Conservation (phyloP, 2,329 filamentous ascomycete species). For the Onygenales sp. region DNA sequence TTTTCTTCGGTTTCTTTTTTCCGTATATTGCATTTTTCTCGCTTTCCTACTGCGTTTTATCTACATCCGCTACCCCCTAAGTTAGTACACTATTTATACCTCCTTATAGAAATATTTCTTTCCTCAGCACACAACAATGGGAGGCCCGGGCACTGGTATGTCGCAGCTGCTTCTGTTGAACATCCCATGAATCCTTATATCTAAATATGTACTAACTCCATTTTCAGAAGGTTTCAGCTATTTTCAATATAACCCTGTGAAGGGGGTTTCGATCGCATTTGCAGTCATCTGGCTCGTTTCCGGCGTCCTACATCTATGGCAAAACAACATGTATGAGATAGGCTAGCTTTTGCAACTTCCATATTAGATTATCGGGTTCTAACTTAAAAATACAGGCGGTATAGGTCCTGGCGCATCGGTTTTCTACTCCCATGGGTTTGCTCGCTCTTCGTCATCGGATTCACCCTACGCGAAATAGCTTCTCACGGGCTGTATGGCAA, state of each 20-base stretch:
- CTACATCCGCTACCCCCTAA: too few species aligned
- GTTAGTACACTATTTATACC: too few species aligned
- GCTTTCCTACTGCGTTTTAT: not conserved
- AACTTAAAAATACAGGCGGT: constrained; percentile 20
- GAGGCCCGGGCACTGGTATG: not conserved
- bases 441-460: constrained; percentile 30
- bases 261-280: constrained; percentile 33
- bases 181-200: not conserved
- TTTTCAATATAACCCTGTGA: constrained; percentile 34
- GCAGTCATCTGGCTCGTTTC: constrained; percentile 31
- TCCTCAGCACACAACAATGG: too few species aligned
- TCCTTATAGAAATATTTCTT: too few species aligned
- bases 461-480: constrained; percentile 26
- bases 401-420: constrained; percentile 33
- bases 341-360: not conserved
- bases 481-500: constrained; percentile 28
- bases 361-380: not conserved
- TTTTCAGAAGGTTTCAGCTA: constrained; percentile 23
- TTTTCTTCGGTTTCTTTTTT: not conserved
- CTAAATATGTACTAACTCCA: constrained; percentile 8
- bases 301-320: constrained; percentile 27
- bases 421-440: constrained; percentile 34
- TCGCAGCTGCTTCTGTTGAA: not conserved
- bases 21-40: not conserved
- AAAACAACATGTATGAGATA: constrained; percentile 23